Conservation (phyloP, 1,284 basidiomycete species). For the Takashimella tepidaria region DNA sequence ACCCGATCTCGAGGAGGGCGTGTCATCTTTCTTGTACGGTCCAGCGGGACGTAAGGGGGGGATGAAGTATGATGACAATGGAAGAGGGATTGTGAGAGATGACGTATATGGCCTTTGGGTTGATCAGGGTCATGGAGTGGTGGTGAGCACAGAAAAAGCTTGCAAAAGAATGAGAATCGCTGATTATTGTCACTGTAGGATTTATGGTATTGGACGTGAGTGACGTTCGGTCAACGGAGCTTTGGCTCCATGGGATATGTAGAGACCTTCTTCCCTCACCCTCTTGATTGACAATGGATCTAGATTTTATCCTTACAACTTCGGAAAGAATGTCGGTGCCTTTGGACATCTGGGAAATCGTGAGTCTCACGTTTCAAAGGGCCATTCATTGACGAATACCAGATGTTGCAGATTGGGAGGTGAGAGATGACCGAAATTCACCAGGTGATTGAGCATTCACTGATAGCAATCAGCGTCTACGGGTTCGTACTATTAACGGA, state of each 20-base stretch:
- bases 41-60: conserved; percentile 27
- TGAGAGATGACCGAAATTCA: conserved; percentile 6
- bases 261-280: not conserved
- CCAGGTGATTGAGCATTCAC: conserved; percentile 15
- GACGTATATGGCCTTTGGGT: conserved; percentile 45
- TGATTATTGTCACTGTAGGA: conserved; percentile 26
- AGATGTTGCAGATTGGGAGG: conserved; percentile 46
- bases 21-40: conserved; percentile 35
- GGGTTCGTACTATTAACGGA: conserved; percentile 33
- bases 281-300: not conserved
- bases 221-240: too few relatives aligned
- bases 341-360: conserved; percentile 44
- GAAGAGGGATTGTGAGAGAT: conserved; percentile 28
- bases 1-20: conserved; percentile 22
- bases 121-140: conserved; percentile 32
- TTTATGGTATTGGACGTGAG: conserved; percentile 43
- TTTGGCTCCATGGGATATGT: too few relatives aligned
- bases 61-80: conserved; percentile 18
- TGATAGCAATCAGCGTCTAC: conserved; percentile 29
- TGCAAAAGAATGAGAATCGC: too few relatives aligned
- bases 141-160: conserved; percentile 37
- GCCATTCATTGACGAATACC: not conserved
- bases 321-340: conserved; percentile 39
- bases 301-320: conserved; percentile 45
- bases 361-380: conserved; percentile 13